A percentile compares a stretch with the other conserved stretches of the same genome.
These are phyloP conservation scores for Mycosphaerella arachidis DNA, from an alignment of 2,329 filamentous ascomycete species.

Conservation along the genomic window DNA sequence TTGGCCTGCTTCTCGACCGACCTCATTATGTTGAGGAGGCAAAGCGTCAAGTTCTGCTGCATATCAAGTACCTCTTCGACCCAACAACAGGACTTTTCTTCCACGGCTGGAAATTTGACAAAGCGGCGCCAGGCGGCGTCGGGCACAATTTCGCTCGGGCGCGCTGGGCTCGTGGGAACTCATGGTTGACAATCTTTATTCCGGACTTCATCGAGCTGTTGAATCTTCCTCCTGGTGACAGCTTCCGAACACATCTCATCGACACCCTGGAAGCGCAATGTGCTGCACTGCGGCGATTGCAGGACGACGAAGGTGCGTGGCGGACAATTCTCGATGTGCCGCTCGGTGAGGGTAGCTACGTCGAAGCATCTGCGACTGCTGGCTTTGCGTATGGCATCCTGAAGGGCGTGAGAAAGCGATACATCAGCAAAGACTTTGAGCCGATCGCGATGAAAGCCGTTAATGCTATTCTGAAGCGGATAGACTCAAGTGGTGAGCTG, in stretches of 20 bases:
- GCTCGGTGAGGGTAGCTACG: constrained; percentile 64
- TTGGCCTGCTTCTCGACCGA: constrained; percentile 64
- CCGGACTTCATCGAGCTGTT: constrained; percentile 75
- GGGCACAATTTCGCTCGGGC: constrained; percentile 55
- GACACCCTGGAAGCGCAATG: constrained; percentile 66
- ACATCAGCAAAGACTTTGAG: constrained; percentile 60
- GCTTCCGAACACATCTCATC: constrained; percentile 56
- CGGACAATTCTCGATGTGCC: constrained; percentile 67
- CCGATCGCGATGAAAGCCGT: constrained; percentile 61
- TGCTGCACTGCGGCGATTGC: constrained; percentile 57
- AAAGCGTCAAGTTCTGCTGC: constrained; percentile 70
- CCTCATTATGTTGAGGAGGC: constrained; percentile 73
- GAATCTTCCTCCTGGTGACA: constrained; percentile 55
- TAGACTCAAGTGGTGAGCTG: constrained; percentile 65
- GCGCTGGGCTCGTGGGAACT: constrained; percentile 59
- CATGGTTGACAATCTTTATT: constrained; percentile 78
- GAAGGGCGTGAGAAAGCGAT: constrained; percentile 66
- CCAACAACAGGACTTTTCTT: constrained; percentile 68
- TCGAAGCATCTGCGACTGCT: constrained; percentile 72
- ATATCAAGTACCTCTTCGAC: constrained; percentile 76
- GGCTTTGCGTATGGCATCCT: constrained; percentile 78
- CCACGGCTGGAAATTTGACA: constrained; percentile 76
- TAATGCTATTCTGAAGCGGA: constrained; percentile 61
- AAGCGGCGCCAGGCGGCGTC: constrained; percentile 47
- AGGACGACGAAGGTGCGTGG: constrained; percentile 62